Percentiles rank a stretch among this genome's conserved stretches.
phyloP scores from a whole-genome alignment of 75 land plant species.

The Pinus tabuliformis region DNA sequence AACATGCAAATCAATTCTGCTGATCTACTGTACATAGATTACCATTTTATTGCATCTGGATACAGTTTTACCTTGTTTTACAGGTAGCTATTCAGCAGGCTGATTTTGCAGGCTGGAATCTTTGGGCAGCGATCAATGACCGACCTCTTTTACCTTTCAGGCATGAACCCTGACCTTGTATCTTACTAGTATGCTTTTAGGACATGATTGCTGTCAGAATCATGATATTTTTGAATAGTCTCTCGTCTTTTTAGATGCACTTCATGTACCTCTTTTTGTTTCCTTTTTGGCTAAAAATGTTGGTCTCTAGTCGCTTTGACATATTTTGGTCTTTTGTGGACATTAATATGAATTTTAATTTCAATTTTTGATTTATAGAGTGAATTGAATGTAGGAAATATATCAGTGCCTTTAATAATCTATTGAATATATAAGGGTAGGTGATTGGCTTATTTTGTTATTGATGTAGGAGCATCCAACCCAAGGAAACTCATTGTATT shows the following conservation, averaged over 20 bases:
- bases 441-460: no score
- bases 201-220: neutral
- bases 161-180: slow-evolving; percentile 20
- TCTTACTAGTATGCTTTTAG: neutral
- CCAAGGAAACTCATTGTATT: no score
- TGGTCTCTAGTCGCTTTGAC: no score
- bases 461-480: no score
- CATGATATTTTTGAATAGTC: neutral
- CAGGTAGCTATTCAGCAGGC: slow-evolving; percentile 99
- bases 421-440: no score
- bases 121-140: slow-evolving; percentile 97
- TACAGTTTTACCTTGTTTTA: neutral
- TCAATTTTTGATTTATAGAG: no score
- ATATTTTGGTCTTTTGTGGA: no score
- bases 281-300: no score
- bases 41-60: neutral
- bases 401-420: no score
- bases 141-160: slow-evolving; percentile 93
- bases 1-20: neutral
- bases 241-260: neutral
- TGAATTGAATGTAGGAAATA: no score
- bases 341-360: no score
- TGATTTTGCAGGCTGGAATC: slow-evolving; percentile 97
- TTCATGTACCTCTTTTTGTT: no score
- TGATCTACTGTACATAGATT: neutral